Evolutionary conservation across 2,329 filamentous ascomycete genomes (phyloP), one percentile per base, ranked within the genome.

Genomic region (Ambrosiella beaveri): DNA sequence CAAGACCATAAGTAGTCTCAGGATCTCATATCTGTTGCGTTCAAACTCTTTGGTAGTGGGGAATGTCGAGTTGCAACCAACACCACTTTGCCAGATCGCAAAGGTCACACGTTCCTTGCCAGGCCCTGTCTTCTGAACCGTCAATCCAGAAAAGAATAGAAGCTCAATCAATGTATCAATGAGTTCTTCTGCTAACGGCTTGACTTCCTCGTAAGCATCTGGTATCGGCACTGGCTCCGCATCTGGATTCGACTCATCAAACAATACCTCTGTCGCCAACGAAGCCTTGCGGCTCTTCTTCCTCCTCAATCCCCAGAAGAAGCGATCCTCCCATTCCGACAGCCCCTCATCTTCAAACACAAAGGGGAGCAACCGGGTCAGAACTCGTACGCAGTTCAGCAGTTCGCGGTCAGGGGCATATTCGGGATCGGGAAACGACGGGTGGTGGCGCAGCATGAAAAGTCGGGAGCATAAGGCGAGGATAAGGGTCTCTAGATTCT

Each of bases 1-100:
- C 62, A 98, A 71, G 0, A 89, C 89, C 63, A 98, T 75, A 45
- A 98, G 77, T 59, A 98, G 74, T 19, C 91, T 81, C 65, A 97
- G 71, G 37, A 96, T 85, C 71, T 98, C 93, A 63, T 86, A 89
- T 60, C 93, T 81, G 69, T 96, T 96, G 71, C 79, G 94, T 72
- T 98, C 93, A 60, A 88, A 85, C 65, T 97, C 90, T 68, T 88
- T 95, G 56, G 84, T 96, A 2, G 89, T 91, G 8, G 84, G 84
- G 64, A 94, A 82, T 4, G 89, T 81, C 13, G 86, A 87, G 69
- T 95, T 95, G 74, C 91, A 97, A 12, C 93, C 93, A 37, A 98
- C 91, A 53, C 93, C 93, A 66, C 88, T 97, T 72, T 96, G 89
- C 93, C 93, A 98, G 67, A 98, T 97, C 57, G 88, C 85, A 70